A percentile compares a stretch with the other conserved stretches of the same genome.
Conservation (phyloP, 768 basidiomycete genomes). For the Sistotremastrum niveocremeum region DNA sequence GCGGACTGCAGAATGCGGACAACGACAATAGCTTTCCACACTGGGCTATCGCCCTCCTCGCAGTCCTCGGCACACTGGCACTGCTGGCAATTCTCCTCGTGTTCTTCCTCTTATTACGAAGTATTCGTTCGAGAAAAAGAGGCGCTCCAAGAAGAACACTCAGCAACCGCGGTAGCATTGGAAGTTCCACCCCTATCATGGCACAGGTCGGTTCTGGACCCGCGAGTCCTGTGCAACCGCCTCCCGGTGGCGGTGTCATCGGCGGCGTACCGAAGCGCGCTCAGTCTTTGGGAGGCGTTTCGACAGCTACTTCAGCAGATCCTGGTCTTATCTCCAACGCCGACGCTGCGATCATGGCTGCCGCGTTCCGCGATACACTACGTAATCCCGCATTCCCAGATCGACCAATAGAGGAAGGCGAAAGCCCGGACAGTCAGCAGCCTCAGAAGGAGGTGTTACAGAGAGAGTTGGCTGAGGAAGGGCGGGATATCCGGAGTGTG, state of each 20-base stretch:
- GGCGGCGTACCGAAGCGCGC: constrained; percentile 57
- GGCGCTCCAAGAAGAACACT: constrained; percentile 16
- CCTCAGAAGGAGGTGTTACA: constrained; percentile 35
- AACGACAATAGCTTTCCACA: constrained; percentile 46
- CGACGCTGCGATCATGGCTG: constrained; percentile 87
- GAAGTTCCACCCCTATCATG: constrained; percentile 77
- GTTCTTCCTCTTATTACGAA: constrained; percentile 59
- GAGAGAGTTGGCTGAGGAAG: constrained; percentile 77
- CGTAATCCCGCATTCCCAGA: constrained; percentile 82
- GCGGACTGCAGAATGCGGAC: constrained; percentile 31
- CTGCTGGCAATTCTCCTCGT: constrained; percentile 57
- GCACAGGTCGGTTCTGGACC: constrained; percentile 33
- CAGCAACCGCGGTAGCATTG: constrained; percentile 61
- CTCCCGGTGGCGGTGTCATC: constrained; percentile 35
- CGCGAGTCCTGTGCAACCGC: constrained; percentile 19
- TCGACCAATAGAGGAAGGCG: constrained; percentile 55
- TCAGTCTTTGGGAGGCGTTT: constrained; percentile 32
- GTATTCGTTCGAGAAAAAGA: constrained; percentile 39
- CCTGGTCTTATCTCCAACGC: constrained; percentile 65
- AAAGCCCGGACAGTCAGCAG: constrained; percentile 37
- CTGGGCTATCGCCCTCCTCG: constrained; percentile 89
- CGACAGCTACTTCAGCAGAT: constrained; percentile 17
- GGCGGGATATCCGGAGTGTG: constrained; percentile 78
- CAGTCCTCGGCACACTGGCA: constrained; percentile 74
- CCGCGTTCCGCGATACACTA: constrained; percentile 80